phyloP scores from a whole-genome alignment of 768 basidiomycete species.

The Boletus rex-veris region DNA sequence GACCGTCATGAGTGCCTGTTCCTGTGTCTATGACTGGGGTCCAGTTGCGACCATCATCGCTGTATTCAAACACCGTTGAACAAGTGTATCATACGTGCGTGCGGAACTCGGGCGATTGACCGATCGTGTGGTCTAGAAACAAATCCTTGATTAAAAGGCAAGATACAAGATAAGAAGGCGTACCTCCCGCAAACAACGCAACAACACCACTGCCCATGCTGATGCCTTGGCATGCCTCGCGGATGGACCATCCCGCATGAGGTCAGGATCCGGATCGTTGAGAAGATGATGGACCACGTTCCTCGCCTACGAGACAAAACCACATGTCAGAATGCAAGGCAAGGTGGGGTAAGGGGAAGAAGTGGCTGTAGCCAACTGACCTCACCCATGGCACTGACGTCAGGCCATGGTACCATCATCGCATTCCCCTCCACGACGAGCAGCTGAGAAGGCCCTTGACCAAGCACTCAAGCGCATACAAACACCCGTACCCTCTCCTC shows the following conservation, averaged over 20 bases:
- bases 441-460: slow-evolving; percentile 17
- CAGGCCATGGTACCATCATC: slow-evolving; percentile 44
- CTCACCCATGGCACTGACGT: slow-evolving; percentile 8
- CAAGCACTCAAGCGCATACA: slow-evolving; percentile 31
- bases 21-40: neutral
- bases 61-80: slow-evolving; percentile 30
- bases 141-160: neutral
- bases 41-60: neutral
- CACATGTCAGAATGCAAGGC: neutral
- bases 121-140: slow-evolving; percentile 34
- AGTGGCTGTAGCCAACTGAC: slow-evolving; percentile 1
- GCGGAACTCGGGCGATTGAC: slow-evolving; percentile 32
- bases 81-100: slow-evolving; percentile 44
- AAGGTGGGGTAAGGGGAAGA: neutral
- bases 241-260: slow-evolving; percentile 1
- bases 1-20: slow-evolving; percentile 12
- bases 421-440: slow-evolving; percentile 25
- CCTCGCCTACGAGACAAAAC: neutral
- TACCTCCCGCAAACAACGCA: slow-evolving; percentile 29
- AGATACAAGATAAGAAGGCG: neutral
- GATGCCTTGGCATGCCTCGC: slow-evolving; percentile 28
- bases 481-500: slow-evolving; percentile 39
- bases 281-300: slow-evolving; percentile 19
- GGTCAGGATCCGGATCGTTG: neutral
- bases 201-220: slow-evolving; percentile 29